phyloP scores from a whole-genome alignment of 139 green algal genomes.

The Microglena sp. region DNA sequence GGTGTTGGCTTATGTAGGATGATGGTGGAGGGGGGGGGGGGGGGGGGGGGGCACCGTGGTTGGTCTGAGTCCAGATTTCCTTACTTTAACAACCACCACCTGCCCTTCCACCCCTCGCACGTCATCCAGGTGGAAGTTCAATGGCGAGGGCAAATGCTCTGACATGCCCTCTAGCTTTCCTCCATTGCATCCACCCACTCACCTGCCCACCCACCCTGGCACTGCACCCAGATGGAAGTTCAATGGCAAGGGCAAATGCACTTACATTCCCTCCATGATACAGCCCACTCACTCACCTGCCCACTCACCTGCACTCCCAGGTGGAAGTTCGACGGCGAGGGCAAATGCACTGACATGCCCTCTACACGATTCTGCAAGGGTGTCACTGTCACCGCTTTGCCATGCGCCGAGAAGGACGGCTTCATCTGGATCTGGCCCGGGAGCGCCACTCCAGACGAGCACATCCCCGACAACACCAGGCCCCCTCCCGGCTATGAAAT shows the following conservation, averaged over 20 bases:
- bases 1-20: no score
- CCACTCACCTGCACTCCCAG: no score
- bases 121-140: constrained; percentile 82
- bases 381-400: constrained; percentile 67
- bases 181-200: no score
- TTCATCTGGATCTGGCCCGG: constrained; percentile 92
- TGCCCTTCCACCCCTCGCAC: no score
- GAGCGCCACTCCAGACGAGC: constrained; percentile 23
- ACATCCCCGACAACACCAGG: constrained; percentile 43
- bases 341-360: constrained; percentile 88
- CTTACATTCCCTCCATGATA: constrained; percentile 83
- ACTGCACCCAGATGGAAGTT: constrained; percentile 86
- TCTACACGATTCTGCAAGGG: constrained; percentile 59
- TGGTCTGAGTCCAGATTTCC: no score
- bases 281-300: no score
- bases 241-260: constrained; percentile 65
- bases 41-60: no score
- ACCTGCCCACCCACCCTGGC: no score
- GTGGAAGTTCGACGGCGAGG: constrained; percentile 79
- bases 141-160: constrained; percentile 63
- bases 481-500: constrained; percentile 64
- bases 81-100: no score
- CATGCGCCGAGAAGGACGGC: constrained; percentile 76
- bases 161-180: constrained; percentile 84
- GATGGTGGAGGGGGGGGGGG: no score